phyloP scores from a whole-genome alignment of 495 filamentous ascomycete species.

The Clohesyomyces aquaticus region DNA sequence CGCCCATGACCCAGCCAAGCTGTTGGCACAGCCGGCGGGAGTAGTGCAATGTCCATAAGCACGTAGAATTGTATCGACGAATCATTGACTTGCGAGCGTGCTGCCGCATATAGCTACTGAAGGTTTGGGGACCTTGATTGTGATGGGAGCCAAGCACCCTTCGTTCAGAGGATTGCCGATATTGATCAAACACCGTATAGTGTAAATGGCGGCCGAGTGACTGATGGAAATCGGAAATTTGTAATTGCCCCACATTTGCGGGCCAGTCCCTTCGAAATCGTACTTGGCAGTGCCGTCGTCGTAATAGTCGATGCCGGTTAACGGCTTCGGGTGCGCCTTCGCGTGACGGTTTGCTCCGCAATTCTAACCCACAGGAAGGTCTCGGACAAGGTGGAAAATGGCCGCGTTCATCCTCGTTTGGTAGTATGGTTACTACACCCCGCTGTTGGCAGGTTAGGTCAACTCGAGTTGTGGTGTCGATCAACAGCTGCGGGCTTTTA shows the following conservation, averaged over 20 bases:
- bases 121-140: not conserved
- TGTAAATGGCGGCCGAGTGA: not conserved
- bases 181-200: not conserved
- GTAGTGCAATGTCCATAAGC: not conserved
- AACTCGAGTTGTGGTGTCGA: too few species aligned
- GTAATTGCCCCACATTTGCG: not conserved
- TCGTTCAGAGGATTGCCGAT: not conserved
- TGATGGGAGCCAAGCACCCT: not conserved
- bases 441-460: too few species aligned
- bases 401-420: too few species aligned
- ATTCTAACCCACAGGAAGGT: too few species aligned
- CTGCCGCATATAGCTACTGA: not conserved
- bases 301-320: not conserved
- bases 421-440: too few species aligned
- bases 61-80: not conserved
- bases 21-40: not conserved
- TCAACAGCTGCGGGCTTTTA: too few species aligned
- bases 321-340: not conserved
- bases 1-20: not conserved
- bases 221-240: not conserved
- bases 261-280: not conserved
- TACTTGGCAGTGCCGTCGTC: not conserved
- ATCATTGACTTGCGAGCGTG: not conserved
- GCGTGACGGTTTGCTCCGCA: too few species aligned
- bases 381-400: too few species aligned